These are phyloP conservation scores for Incumbomyces delicatus DNA, from an alignment of 2,329 filamentous ascomycete species.

Conservation along the genomic window DNA sequence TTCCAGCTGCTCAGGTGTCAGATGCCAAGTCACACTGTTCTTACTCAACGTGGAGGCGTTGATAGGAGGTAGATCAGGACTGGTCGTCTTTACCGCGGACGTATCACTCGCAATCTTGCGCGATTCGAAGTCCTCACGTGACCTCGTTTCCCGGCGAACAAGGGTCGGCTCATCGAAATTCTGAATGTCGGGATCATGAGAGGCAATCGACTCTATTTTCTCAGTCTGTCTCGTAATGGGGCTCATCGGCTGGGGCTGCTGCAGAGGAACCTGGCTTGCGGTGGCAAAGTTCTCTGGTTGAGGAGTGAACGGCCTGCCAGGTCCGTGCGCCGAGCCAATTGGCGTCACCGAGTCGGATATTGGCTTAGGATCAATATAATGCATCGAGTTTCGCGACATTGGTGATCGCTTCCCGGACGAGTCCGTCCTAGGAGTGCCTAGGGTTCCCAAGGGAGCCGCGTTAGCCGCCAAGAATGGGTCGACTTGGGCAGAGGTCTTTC, in stretches of 20 bases:
- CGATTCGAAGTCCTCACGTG: conserved; percentile 4
- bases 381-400: conserved; percentile 45
- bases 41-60: conserved; percentile 35
- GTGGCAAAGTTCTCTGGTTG: conserved; percentile 7
- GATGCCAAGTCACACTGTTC: conserved; percentile 49
- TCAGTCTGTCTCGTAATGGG: conserved; percentile 4
- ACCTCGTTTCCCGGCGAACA: conserved; percentile 28
- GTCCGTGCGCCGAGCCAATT: conserved; percentile 42
- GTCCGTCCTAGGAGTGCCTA: conserved; percentile 28
- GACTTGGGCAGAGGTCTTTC: conserved; percentile 11
- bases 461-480: conserved; percentile 28
- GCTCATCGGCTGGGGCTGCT: conserved; percentile 63
- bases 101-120: background rate
- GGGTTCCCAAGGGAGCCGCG: conserved; percentile 33
- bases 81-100: conserved; percentile 5
- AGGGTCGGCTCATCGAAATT: conserved; percentile 4
- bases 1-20: conserved; percentile 47
- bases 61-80: conserved; percentile 27
- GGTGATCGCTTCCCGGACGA: background rate
- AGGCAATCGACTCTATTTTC: background rate
- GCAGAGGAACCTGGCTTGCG: conserved; percentile 48
- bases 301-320: conserved; percentile 47
- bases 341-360: conserved; percentile 9
- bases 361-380: conserved; percentile 42
- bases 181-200: background rate